Conservation (phyloP, 352 stramenopile species). For the Pythium phragmiticola region DNA sequence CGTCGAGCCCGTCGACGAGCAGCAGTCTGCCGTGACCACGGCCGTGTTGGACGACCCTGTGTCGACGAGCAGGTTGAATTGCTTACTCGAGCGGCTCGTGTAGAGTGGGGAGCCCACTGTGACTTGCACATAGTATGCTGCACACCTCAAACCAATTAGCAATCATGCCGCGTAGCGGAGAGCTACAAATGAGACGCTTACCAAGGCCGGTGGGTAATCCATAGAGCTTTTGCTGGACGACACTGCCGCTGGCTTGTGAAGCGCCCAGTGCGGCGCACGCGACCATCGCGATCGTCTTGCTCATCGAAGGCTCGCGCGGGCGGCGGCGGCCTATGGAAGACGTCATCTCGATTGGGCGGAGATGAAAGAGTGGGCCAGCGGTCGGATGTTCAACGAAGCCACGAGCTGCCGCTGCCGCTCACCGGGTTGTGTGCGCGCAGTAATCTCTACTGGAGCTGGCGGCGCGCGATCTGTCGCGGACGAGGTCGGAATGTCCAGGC, state of each 20-base stretch:
- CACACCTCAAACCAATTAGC: neutral
- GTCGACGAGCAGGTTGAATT: constrained; percentile 73
- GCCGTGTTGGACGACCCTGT: constrained; percentile 81
- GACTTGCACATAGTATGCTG: constrained; percentile 33
- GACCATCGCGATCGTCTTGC: neutral
- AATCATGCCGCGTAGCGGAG: neutral
- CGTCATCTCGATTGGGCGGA: neutral
- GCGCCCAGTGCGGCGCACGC: constrained; percentile 1
- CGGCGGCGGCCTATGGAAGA: neutral
- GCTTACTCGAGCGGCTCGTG: constrained; percentile 25
- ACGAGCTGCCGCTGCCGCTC: too few relatives aligned
- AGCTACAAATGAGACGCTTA: constrained; percentile 9
- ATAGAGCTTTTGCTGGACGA: constrained; percentile 75
- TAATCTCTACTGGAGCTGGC: too few relatives aligned
- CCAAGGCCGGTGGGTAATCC: constrained; percentile 64
- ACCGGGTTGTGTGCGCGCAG: too few relatives aligned
- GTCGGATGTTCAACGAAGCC: too few relatives aligned
- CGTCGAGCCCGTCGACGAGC: constrained; percentile 52
- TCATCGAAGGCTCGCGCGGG: neutral
- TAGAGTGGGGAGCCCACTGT: constrained; percentile 22
- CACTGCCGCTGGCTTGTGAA: neutral
- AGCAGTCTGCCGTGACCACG: constrained; percentile 76
- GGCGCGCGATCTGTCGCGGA: too few relatives aligned
- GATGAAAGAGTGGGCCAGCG: too few relatives aligned
- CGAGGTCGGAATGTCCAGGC: too few relatives aligned